A percentile compares a stretch with the other conserved stretches of the same genome.
These are phyloP conservation scores for Nannochloropsis oceanica DNA, from an alignment of 108 stramenopile genomes.

Conservation along the genomic window DNA sequence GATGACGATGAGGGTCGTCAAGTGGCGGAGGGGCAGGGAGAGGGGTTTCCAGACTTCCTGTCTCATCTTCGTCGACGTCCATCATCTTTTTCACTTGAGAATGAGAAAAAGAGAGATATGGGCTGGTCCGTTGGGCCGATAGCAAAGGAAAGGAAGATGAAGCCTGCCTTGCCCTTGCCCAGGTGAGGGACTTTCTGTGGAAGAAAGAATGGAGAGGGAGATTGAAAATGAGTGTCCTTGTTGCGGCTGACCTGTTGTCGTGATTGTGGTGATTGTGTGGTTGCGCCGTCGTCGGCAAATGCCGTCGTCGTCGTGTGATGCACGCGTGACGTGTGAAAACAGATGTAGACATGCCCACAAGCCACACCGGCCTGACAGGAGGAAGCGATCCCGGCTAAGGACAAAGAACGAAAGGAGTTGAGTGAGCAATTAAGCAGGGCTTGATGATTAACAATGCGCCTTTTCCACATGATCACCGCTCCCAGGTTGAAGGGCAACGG, in stretches of 20 bases:
- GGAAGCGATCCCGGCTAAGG: no score
- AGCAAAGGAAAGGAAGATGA: neutral
- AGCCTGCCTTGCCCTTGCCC: neutral
- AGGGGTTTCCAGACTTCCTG: neutral
- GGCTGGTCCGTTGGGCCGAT: neutral
- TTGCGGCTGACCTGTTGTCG: neutral
- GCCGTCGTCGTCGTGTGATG: no score
- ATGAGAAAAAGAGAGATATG: no score
- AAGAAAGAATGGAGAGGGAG: neutral
- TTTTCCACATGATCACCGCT: no score
- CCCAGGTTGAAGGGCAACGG: no score
- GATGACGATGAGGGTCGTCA: neutral
- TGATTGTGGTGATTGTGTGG: neutral
- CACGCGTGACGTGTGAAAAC: no score
- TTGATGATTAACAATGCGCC: no score
- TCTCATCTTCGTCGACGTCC: neutral
- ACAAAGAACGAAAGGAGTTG: no score
- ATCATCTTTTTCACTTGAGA: neutral
- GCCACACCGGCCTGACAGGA: no score
- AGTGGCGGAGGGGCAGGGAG: neutral
- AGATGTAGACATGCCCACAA: no score
- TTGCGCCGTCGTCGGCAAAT: no score
- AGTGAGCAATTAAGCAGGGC: no score
- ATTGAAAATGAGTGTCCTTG: neutral
- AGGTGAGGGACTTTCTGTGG: neutral